phyloP scores from a whole-genome alignment of 768 basidiomycete species.

The Polyporus arcularius region DNA sequence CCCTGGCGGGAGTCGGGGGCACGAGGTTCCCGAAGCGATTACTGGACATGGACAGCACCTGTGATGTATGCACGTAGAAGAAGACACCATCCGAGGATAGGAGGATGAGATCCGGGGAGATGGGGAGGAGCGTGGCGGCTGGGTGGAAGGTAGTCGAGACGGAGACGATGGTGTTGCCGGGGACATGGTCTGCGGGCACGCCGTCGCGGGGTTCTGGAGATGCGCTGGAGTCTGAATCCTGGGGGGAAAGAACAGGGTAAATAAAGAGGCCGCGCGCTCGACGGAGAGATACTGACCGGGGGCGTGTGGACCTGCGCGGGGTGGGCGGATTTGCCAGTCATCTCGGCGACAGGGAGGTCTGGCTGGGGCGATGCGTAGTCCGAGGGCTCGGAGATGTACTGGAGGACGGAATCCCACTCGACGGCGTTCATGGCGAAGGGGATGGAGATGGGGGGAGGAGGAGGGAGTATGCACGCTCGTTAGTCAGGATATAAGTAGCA shows the following conservation, averaged over 20 bases:
- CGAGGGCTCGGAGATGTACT: conserved; percentile 26
- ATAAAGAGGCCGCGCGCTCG: background rate
- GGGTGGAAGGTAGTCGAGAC: conserved; percentile 85
- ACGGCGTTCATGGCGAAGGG: conserved; percentile 19
- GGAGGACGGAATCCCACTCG: conserved; percentile 29
- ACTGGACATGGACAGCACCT: conserved; percentile 58
- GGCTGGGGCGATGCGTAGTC: conserved; percentile 16
- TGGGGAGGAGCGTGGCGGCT: conserved; percentile 53
- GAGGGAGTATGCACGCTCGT: background rate
- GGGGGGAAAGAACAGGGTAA: background rate
- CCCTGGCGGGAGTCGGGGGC: conserved; percentile 39
- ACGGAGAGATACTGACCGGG: conserved; percentile 19
- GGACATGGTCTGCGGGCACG: background rate
- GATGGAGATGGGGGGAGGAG: background rate
- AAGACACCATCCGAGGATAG: conserved; percentile 78
- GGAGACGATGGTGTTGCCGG: conserved; percentile 52
- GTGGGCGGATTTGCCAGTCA: conserved; percentile 7
- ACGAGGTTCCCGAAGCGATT: conserved; percentile 67
- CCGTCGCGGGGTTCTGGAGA: conserved; percentile 14
- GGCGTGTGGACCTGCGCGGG: conserved; percentile 22
- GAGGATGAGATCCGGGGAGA: conserved; percentile 64
- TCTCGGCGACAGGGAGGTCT: conserved; percentile 20
- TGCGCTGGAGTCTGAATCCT: conserved; percentile 19
- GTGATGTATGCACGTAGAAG: conserved; percentile 74
- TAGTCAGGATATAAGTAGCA: background rate